Percentiles rank a stretch among this genome's conserved stretches.
These are phyloP conservation scores for Calonectria leucothoes DNA, from an alignment of 2,329 filamentous ascomycete species.

Conservation along the genomic window DNA sequence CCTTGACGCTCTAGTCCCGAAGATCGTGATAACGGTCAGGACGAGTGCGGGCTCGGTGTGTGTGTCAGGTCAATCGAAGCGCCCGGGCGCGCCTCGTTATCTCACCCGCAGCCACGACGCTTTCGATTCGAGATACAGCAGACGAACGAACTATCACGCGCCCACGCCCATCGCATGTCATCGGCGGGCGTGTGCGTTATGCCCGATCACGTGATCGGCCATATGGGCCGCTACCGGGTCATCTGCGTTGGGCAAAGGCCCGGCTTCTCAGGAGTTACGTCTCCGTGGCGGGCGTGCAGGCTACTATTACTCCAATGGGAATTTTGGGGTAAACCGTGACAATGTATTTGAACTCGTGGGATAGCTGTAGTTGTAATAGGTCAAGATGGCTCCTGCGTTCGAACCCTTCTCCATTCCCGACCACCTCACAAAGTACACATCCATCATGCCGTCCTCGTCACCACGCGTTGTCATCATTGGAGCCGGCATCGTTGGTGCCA, in stretches of 20 bases:
- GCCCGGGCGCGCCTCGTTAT: constrained; percentile 1
- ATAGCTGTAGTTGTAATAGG: not conserved
- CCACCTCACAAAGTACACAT: not conserved
- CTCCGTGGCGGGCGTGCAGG: not conserved
- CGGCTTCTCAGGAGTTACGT: not conserved
- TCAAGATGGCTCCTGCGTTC: not conserved
- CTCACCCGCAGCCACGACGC: not conserved
- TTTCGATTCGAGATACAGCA: not conserved
- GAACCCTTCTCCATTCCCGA: not conserved
- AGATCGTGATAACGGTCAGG: not conserved
- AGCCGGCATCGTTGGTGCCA: constrained; percentile 70
- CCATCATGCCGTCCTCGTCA: constrained; percentile 33
- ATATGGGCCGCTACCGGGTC: not conserved
- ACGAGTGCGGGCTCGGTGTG: not conserved
- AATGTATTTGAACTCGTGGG: not conserved
- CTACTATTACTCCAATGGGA: constrained; percentile 2
- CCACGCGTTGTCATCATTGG: constrained; percentile 47
- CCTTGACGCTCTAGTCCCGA: not conserved
- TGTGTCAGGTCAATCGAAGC: not conserved
- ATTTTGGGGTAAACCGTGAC: not conserved
- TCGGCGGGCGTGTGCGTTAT: not conserved
- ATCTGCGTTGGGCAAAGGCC: not conserved
- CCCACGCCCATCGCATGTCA: constrained; percentile 38
- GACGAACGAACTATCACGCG: constrained; percentile 57
- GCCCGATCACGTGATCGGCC: constrained; percentile 21